These are phyloP conservation scores for Monosporascus ibericus DNA, from an alignment of 2,329 filamentous ascomycete genomes.

Conservation along the genomic window DNA sequence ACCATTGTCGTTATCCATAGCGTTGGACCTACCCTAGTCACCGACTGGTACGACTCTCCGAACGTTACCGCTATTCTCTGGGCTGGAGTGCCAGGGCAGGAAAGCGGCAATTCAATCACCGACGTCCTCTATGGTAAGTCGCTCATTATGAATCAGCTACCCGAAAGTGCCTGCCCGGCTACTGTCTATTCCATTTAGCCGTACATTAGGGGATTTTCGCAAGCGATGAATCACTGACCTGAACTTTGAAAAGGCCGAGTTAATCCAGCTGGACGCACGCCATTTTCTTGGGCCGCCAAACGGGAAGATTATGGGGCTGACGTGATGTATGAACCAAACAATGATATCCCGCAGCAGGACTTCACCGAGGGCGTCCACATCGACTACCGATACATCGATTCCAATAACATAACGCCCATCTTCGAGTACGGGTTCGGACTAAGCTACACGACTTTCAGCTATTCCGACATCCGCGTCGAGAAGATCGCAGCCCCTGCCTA, in stretches of 20 bases:
- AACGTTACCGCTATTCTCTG: slow-evolving; percentile 82
- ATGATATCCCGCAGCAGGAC: slow-evolving; percentile 66
- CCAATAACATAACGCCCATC: slow-evolving; percentile 56
- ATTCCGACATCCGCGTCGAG: slow-evolving; percentile 59
- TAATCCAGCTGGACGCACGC: slow-evolving; percentile 70
- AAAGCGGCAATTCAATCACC: slow-evolving; percentile 71
- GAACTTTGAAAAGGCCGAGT: slow-evolving; percentile 40
- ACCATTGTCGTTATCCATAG: slow-evolving; percentile 90
- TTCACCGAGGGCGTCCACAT: slow-evolving; percentile 77
- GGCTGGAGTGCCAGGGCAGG: slow-evolving; percentile 76
- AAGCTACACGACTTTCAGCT: slow-evolving; percentile 73
- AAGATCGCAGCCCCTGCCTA: slow-evolving; percentile 47
- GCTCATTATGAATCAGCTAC: too few species aligned
- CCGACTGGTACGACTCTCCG: slow-evolving; percentile 65
- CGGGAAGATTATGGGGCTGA: slow-evolving; percentile 63
- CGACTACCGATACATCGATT: slow-evolving; percentile 74
- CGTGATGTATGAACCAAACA: slow-evolving; percentile 63
- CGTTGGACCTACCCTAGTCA: slow-evolving; percentile 70
- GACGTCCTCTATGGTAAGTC: slow-evolving; percentile 67
- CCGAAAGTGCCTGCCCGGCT: too few species aligned
- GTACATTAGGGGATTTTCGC: too few species aligned
- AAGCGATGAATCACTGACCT: not conserved
- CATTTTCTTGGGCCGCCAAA: slow-evolving; percentile 72
- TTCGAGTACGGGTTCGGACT: slow-evolving; percentile 80
- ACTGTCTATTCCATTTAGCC: too few species aligned